Conservation (phyloP, 78 protist species). For the Diacronema lutheri region DNA sequence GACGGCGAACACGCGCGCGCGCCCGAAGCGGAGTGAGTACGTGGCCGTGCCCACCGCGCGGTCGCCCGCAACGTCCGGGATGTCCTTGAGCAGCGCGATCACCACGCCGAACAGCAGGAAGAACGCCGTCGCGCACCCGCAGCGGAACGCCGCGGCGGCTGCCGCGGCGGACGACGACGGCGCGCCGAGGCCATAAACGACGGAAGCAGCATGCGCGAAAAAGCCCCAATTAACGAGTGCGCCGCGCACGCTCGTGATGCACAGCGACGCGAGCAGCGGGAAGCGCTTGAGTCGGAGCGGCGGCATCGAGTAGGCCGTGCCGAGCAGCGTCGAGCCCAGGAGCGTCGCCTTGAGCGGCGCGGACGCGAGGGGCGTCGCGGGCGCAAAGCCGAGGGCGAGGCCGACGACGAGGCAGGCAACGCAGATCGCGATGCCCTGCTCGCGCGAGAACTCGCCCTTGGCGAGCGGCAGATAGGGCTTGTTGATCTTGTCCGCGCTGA, state of each 20-base stretch:
- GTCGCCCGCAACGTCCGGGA: constrained; percentile 35
- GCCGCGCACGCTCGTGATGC: constrained; percentile 31
- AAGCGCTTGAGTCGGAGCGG: constrained; percentile 44
- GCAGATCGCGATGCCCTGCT: neutral
- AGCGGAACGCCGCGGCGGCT: neutral
- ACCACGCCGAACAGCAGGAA: constrained; percentile 15
- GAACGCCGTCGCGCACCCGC: neutral
- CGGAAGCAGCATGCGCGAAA: constrained; percentile 15
- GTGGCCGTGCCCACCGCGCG: neutral
- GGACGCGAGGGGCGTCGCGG: neutral
- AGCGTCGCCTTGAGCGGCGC: neutral
- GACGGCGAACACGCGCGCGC: neutral
- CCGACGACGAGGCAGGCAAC: neutral
- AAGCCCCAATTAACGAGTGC: constrained; percentile 33
- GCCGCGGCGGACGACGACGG: neutral
- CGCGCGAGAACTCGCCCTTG: neutral
- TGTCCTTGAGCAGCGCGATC: constrained; percentile 41
- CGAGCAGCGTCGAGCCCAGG: neutral
- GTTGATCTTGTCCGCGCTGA: constrained; percentile 23
- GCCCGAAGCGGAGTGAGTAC: constrained; percentile 11
- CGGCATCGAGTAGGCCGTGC: constrained; percentile 31
- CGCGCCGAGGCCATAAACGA: neutral
- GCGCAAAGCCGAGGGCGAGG: neutral
- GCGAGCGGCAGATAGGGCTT: constrained; percentile 38
- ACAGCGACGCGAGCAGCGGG: constrained; percentile 21